These are phyloP conservation scores for Tetracladium marchalianum DNA, from an alignment of 495 filamentous ascomycete species.

Conservation along the genomic window DNA sequence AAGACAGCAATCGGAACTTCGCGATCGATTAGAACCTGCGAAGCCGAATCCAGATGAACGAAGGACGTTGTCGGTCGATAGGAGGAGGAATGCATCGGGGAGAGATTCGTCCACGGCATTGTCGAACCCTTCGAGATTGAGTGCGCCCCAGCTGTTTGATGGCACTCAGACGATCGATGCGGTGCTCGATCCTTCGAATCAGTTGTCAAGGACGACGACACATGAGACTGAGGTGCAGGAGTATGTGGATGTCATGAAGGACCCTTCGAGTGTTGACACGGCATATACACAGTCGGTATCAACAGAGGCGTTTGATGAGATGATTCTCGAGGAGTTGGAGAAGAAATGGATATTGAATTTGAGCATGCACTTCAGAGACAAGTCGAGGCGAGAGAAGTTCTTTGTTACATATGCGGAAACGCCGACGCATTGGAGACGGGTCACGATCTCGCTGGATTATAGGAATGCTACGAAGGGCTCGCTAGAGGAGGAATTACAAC, in stretches of 20 bases:
- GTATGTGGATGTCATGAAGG: conserved; percentile 12
- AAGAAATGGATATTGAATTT: conserved; percentile 91
- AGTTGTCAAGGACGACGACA: conserved; percentile 1
- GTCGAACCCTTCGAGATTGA: conserved; percentile 5
- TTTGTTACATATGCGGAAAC: conserved; percentile 90
- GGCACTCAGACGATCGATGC: conserved; percentile 9
- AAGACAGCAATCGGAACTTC: conserved; percentile 68
- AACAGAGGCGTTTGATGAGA: conserved; percentile 42
- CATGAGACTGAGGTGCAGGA: conserved; percentile 6
- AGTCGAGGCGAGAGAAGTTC: conserved; percentile 92
- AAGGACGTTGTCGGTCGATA: conserved; percentile 66
- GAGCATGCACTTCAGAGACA: conserved; percentile 97
- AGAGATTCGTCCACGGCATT: conserved; percentile 10
- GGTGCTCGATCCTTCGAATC: conserved; percentile 1
- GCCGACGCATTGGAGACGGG: conserved; percentile 68
- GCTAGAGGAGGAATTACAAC: conserved; percentile 72
- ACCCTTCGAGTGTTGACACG: conserved; percentile 10
- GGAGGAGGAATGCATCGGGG: conserved; percentile 4
- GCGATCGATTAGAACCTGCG: conserved; percentile 59
- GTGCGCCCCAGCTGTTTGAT: conserved; percentile 15
- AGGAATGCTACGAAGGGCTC: conserved; percentile 71
- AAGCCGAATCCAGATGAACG: conserved; percentile 52
- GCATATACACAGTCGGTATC: conserved; percentile 35
- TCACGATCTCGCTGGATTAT: conserved; percentile 93
- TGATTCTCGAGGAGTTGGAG: conserved; percentile 74